Evolutionary conservation across 2,329 filamentous ascomycete species (phyloP).

Genomic region (Parastagonospora avenae): DNA sequence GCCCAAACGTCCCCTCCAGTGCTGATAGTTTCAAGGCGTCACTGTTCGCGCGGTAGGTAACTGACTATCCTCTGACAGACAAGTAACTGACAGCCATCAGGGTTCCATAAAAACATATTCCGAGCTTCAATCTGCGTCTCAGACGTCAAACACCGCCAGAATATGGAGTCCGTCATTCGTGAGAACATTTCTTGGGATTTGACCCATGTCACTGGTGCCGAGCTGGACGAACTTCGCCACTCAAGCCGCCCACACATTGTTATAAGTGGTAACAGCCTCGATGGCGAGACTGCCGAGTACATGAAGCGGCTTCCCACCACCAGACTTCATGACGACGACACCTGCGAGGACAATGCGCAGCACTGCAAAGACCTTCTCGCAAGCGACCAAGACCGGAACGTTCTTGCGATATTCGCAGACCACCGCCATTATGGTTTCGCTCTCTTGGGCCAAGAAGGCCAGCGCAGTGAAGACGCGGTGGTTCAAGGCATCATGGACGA

Average conservation of each 20-base stretch:
- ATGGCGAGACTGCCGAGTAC: conserved; percentile 6
- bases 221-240: conserved; percentile 5
- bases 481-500: conserved; percentile 3
- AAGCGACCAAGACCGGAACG: conserved; percentile 7
- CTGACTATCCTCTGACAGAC: not conserved
- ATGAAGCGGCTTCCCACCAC: conserved; percentile 4
- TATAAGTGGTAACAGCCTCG: conserved; percentile 5
- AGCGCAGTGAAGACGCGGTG: conserved; percentile 4
- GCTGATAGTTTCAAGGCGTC: not conserved
- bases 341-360: not conserved
- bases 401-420: conserved; percentile 10
- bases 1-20: not conserved
- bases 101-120: conserved; percentile 1
- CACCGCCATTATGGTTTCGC: conserved; percentile 13
- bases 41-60: not conserved
- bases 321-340: not conserved
- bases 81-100: not conserved
- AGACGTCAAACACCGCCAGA: not conserved
- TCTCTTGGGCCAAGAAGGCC: not conserved
- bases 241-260: conserved; percentile 4
- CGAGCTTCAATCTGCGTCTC: not conserved
- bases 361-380: conserved; percentile 7
- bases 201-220: conserved; percentile 1
- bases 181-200: conserved; percentile 6
- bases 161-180: conserved; percentile 2